Conservation (phyloP, 2,329 filamentous ascomycete species). For the Lasiodiplodia sp. region DNA sequence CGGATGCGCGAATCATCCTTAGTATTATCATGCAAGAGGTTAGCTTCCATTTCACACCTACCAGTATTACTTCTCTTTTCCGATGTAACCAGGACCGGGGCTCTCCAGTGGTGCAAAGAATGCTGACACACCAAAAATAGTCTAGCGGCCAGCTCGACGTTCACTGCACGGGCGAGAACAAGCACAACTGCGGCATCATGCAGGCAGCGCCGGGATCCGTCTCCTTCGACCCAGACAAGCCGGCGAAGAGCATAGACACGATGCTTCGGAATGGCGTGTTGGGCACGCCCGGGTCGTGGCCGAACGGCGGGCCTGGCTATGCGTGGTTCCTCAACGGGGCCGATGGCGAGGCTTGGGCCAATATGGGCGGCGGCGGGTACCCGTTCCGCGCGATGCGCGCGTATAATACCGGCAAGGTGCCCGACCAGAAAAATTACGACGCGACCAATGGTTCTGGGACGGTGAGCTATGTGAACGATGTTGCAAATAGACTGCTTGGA, state of each 20-base stretch:
- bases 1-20: slow-evolving; percentile 35
- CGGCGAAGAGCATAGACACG: slow-evolving; percentile 30
- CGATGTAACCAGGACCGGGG: neutral
- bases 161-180: slow-evolving; percentile 30
- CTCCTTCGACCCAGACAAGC: slow-evolving; percentile 28
- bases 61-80: no score
- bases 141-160: slow-evolving; percentile 32
- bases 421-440: slow-evolving; percentile 23
- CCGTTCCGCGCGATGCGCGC: slow-evolving; percentile 32
- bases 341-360: neutral
- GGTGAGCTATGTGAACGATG: slow-evolving; percentile 34
- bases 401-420: slow-evolving; percentile 30
- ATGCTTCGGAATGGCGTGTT: slow-evolving; percentile 36
- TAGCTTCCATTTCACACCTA: neutral
- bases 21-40: slow-evolving; percentile 36
- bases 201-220: slow-evolving; percentile 31
- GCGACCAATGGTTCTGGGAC: slow-evolving; percentile 23
- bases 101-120: neutral
- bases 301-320: slow-evolving; percentile 30
- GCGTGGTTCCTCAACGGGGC: slow-evolving; percentile 23
- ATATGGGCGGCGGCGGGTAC: slow-evolving; percentile 26
- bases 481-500: slow-evolving; percentile 36
- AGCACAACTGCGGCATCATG: slow-evolving; percentile 34
- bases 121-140: neutral
- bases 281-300: slow-evolving; percentile 25